Conservation (phyloP, 2,329 filamentous ascomycete genomes). For the Hypomyces rosellus region DNA sequence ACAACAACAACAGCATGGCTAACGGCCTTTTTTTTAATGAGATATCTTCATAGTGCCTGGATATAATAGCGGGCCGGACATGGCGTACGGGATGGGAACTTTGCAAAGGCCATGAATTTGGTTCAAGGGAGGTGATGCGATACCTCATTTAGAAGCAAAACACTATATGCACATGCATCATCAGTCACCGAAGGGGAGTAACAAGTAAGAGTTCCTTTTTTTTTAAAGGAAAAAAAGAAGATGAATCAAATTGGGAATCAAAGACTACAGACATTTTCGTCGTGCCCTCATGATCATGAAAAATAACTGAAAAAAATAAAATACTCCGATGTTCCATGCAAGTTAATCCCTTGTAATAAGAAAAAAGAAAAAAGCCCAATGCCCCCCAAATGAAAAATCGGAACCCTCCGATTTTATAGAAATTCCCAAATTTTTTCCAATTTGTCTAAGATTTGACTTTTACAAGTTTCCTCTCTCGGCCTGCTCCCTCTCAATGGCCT, state of each 20-base stretch:
- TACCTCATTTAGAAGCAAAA: too few species aligned
- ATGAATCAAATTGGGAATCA: not conserved
- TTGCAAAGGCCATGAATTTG: too few species aligned
- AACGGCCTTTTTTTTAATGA: too few species aligned
- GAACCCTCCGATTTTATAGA: not conserved
- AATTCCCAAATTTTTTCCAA: too few species aligned
- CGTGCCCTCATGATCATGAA: conserved; percentile 15
- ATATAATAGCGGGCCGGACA: too few species aligned
- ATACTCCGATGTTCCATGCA: too few species aligned
- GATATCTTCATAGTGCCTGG: too few species aligned
- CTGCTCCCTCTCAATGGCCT: conserved; percentile 93
- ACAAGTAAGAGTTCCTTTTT: not conserved
- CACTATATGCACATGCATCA: too few species aligned
- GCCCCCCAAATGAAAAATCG: not conserved
- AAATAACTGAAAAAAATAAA: not conserved
- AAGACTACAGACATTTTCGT: conserved; percentile 4
- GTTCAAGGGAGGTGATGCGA: too few species aligned
- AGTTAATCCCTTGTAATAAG: too few species aligned
- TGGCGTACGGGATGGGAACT: too few species aligned
- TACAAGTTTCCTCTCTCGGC: conserved; percentile 76
- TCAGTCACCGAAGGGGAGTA: not conserved
- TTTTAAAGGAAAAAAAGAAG: not conserved
- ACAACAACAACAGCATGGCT: too few species aligned
- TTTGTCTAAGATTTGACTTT: conserved; percentile 6
- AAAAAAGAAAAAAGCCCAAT: not conserved